Base-by-base conservation (phyloP, 1,139 yeast species). In the Yamadazyma spencermartinsiae region DNA sequence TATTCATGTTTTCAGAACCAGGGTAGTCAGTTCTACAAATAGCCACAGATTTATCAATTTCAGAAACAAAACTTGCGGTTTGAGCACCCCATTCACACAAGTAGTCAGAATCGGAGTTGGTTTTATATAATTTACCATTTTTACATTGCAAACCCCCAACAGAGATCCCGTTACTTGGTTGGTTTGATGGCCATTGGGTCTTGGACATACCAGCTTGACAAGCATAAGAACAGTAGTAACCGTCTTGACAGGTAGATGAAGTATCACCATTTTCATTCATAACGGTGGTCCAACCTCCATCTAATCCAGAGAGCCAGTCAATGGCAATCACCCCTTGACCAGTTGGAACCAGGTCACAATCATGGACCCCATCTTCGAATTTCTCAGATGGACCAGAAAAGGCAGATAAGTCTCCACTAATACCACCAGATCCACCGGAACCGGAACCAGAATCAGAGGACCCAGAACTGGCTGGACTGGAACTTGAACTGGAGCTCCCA, bases 21-120 rank as follows among this genome's bases (percentile, higher is more conserved):
- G 98, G 98, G 79, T 92, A 92, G 66, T 92, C 98, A 46, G 98
- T 92, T 74, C 96, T 84, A 76, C 98, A 90, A 56, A 90, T 73
- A 43, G 97, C 87, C 56, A 92, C 90, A 36, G 72, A 74, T 52
- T 82, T 59, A 47, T 65, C 63, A 46, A 86, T 69, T 54, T 84
- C 71, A 59, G 84, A 82, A 36, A 73, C 82, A 51, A 87, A 94
- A 37, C 62, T 57, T 37, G 95, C 95, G 44, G 82, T 64, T 44
- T 79, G 65, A 20, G 66, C 68, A 60, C 95, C 98, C 89, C 94
- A 82, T 60, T 76, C 86, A 76, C 98, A 89, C 57, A 90, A 77
- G 68, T 77, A 65, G 50, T 79, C 68, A 41, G 74, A 48, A 58
- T 70, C 66, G 25, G 80, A 58, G 78, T 86, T 85, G 50, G 95